Evolutionary conservation across 1,284 basidiomycete genomes (phyloP), one percentile per base, ranked within the genome.

Genomic region (Sporisorium exsertum): DNA sequence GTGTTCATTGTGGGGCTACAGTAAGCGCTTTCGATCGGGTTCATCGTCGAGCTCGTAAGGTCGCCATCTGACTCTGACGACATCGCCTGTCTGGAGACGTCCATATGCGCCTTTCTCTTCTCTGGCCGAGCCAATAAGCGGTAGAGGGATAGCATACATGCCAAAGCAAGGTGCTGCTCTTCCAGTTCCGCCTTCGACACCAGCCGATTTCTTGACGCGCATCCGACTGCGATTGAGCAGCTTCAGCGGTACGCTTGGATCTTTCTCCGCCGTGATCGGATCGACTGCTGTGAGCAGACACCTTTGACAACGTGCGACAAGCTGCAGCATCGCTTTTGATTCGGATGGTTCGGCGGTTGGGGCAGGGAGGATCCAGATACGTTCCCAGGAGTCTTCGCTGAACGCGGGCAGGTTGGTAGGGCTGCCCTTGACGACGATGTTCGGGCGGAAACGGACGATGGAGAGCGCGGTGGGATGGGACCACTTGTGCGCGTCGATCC

Each of bases 281-380:
- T 79, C 73, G 3, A 82, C 79, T 3, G 80, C 66, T 4, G 80
- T 82, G 9, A 82, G 56, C 10, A 75, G 58, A 32, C 80, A 82
- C 15, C 80, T 24, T 26, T 81, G 70, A 57, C 80, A 82, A 16
- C 79, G 27, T 1, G 80, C 73, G 2, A 81, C 77, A 8, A 82
- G 49, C 40, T 81, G 79, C 0, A 82, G 46, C 40, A 75, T 65
- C 4, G 71, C 51, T 22, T 59, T 58, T 5, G 46, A 55, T 9
- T 22, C 50, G 6, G 18, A 5, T 5, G 35, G 18, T n/a, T n/a
- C 24, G 6, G 37, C 16, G 20, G 15, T 8, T 12, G 33, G n/a
- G 1, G 42, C 10, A 13, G 67, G 43, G 1, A 74, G 61, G 40
- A 81, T 50, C 72, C 72, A 78, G 18, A 80, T 57, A 2, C 70